A percentile compares a stretch with the other conserved stretches of the same genome.
Conservation (phyloP, 1,139 yeast species). For the Casaregolazyma suthepensis region DNA sequence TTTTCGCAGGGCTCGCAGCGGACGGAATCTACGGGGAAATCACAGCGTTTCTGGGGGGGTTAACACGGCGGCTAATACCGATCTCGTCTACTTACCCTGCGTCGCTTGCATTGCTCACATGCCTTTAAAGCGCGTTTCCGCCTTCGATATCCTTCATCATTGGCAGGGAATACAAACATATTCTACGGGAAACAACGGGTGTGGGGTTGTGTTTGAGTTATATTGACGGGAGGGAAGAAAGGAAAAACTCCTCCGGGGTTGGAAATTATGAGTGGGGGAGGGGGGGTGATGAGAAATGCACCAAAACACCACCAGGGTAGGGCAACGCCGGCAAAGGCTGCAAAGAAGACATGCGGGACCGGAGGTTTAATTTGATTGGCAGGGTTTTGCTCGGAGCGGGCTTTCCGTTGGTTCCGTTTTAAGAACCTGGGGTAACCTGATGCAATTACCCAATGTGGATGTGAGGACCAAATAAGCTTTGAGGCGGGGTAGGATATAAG, state of each 20-base stretch:
- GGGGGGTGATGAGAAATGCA: not conserved
- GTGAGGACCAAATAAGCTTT: no score
- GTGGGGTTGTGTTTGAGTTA: not conserved
- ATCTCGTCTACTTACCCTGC: slow-evolving; percentile 11
- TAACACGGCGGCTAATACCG: no score
- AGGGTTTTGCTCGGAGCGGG: not conserved
- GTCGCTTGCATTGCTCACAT: slow-evolving; percentile 18
- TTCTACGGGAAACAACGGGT: not conserved
- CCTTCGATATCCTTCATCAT: slow-evolving; percentile 47
- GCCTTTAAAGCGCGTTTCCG: slow-evolving; percentile 26
- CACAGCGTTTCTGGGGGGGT: slow-evolving; percentile 26
- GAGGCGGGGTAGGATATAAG: not conserved
- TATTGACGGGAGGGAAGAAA: not conserved
- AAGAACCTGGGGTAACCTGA: not conserved
- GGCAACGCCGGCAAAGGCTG: not conserved
- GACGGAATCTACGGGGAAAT: slow-evolving; percentile 25
- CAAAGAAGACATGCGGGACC: not conserved
- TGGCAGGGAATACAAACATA: slow-evolving; percentile 57
- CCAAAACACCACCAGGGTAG: not conserved
- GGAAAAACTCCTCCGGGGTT: not conserved
- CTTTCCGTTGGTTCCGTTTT: not conserved
- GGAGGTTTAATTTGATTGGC: not conserved
- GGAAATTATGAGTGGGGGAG: not conserved
- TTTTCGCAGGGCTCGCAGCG: slow-evolving; percentile 31
- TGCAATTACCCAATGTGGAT: not conserved